Conservation (phyloP, 176 grass and related monocot genomes). For the Raddia guianensis region DNA sequence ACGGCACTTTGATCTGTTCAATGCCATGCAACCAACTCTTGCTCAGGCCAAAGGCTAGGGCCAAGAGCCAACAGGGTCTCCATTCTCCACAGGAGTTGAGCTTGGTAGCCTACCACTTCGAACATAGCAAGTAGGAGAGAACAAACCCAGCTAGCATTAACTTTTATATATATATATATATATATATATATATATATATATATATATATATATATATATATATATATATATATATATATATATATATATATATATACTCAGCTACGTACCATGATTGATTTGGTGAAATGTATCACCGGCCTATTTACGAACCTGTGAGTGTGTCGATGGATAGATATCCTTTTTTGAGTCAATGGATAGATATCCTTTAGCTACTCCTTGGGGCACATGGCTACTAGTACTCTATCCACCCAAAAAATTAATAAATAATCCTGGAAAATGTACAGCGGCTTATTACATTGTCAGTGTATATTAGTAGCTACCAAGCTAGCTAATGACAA, state of each 20-base stretch:
- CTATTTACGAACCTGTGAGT: constrained; percentile 11
- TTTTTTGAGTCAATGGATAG: neutral
- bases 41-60: constrained; percentile 31
- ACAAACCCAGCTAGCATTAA: neutral
- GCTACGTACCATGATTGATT: constrained; percentile 16
- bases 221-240: neutral
- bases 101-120: constrained; percentile 31
- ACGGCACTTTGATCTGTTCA: constrained; percentile 39
- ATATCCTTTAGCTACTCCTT: neutral
- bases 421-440: neutral
- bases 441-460: neutral
- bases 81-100: constrained; percentile 36
- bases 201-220: neutral
- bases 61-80: constrained; percentile 32
- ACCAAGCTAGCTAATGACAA: constrained; percentile 24
- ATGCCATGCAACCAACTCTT: constrained; percentile 29
- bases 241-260: neutral
- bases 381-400: constrained; percentile 26
- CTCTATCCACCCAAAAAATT: neutral
- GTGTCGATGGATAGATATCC: neutral
- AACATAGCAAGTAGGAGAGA: constrained; percentile 39
- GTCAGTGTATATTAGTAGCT: neutral
- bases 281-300: neutral
- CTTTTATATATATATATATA: neutral
- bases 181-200: neutral